These are phyloP conservation scores for Cryphonectria japonica DNA, from an alignment of 2,329 filamentous ascomycete species.

Conservation along the genomic window DNA sequence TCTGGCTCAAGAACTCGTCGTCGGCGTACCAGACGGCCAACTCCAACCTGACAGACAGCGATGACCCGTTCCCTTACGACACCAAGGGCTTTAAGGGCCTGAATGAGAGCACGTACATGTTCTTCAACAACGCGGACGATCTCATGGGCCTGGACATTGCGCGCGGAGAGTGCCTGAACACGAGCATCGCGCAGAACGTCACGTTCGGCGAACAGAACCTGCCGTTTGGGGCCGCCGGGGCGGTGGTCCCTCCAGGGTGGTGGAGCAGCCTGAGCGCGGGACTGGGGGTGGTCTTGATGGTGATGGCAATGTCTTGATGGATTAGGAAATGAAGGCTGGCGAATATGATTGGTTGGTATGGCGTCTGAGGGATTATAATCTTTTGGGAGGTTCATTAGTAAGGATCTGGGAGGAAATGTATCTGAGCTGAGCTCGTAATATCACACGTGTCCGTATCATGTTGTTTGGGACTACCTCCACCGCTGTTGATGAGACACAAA, in stretches of 20 bases:
- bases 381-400: background rate
- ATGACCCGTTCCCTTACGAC: slow-evolving; percentile 74
- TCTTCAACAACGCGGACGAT: slow-evolving; percentile 75
- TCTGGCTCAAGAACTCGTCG: slow-evolving; percentile 68
- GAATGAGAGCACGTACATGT: slow-evolving; percentile 74
- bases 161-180: slow-evolving; percentile 70
- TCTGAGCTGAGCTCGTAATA: background rate
- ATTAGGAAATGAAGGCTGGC: background rate
- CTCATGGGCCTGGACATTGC: slow-evolving; percentile 67
- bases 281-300: slow-evolving; percentile 22
- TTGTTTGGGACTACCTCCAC: background rate
- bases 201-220: slow-evolving; percentile 70
- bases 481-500: background rate
- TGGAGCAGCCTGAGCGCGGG: slow-evolving; percentile 26
- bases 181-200: slow-evolving; percentile 67
- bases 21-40: slow-evolving; percentile 11
- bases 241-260: slow-evolving; percentile 31
- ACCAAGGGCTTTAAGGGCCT: slow-evolving; percentile 71
- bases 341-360: background rate
- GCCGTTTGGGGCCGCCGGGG: slow-evolving; percentile 47
- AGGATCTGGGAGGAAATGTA: background rate
- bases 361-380: background rate
- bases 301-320: slow-evolving; percentile 13
- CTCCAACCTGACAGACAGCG: slow-evolving; percentile 68
- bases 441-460: background rate